Conservation (phyloP, 352 stramenopile genomes). For the Phytophthora tubulina region DNA sequence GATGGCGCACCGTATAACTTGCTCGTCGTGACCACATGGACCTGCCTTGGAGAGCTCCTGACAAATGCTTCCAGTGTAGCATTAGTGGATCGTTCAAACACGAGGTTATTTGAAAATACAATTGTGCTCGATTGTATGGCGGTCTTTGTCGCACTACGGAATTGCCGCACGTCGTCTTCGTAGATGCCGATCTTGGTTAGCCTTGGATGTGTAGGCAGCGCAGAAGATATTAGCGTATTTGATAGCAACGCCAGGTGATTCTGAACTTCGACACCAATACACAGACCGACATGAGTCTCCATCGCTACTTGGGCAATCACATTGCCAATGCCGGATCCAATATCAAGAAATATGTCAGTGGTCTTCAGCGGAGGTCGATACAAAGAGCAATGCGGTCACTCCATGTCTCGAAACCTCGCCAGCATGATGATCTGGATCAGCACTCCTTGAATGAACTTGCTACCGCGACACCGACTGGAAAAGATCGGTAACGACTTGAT, state of each 20-base stretch:
- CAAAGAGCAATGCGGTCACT: background rate
- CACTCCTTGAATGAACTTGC: background rate
- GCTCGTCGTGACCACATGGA: background rate
- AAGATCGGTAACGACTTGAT: background rate
- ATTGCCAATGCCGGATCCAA: slow-evolving; percentile 8
- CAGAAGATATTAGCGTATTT: background rate
- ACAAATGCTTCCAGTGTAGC: background rate
- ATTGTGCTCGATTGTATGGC: slow-evolving; percentile 5
- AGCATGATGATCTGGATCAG: background rate
- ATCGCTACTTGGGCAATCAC: slow-evolving; percentile 9
- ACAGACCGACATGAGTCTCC: background rate
- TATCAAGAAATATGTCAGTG: slow-evolving; percentile 2
- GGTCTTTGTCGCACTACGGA: background rate
- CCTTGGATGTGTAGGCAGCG: background rate
- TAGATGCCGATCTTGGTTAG: background rate
- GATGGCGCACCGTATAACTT: slow-evolving; percentile 6
- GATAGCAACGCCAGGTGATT: background rate
- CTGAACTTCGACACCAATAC: background rate
- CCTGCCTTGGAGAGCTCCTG: background rate
- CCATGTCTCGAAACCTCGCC: background rate
- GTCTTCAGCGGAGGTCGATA: background rate
- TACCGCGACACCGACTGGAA: background rate
- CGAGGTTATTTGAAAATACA: slow-evolving; percentile 14
- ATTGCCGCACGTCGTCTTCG: background rate
- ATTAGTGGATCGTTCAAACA: slow-evolving; percentile 12